These are phyloP conservation scores for Ascomycota sp. DNA, from an alignment of 2,329 filamentous ascomycete species.

Conservation along the genomic window DNA sequence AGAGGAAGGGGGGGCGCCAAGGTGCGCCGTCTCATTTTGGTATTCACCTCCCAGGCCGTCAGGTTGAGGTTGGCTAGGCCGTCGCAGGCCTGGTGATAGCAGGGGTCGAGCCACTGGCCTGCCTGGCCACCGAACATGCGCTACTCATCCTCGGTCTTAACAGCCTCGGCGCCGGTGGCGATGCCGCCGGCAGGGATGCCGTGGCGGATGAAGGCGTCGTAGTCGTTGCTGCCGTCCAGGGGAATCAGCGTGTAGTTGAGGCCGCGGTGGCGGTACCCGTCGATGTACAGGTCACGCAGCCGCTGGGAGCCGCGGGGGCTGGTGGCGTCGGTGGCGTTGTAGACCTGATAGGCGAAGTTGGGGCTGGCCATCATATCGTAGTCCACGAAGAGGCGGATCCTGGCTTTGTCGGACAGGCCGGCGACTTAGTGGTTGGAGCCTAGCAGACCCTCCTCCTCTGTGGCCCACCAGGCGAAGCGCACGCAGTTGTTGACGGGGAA, in stretches of 20 bases:
- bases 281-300: conserved; percentile 44
- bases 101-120: conserved; percentile 36
- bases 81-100: conserved; percentile 43
- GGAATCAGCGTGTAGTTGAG: conserved; percentile 49
- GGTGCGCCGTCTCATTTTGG: too few relatives aligned
- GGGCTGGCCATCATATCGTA: conserved; percentile 51
- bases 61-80: conserved; percentile 35
- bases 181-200: conserved; percentile 59
- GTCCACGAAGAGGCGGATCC: conserved; percentile 47
- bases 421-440: conserved; percentile 42
- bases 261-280: conserved; percentile 42
- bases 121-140: conserved; percentile 50
- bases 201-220: conserved; percentile 53
- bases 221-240: conserved; percentile 65
- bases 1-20: too few relatives aligned
- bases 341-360: conserved; percentile 48
- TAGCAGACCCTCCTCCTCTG: conserved; percentile 44
- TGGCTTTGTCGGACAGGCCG: conserved; percentile 33
- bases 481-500: conserved; percentile 44
- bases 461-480: conserved; percentile 48
- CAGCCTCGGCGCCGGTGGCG: conserved; percentile 55
- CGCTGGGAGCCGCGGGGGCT: conserved; percentile 54
- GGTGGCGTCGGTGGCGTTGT: conserved; percentile 48
- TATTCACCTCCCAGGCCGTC: conserved; percentile 40
- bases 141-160: conserved; percentile 50